Evolutionary conservation across 768 basidiomycete species (phyloP).

Genomic region (Suillus bovinus): DNA sequence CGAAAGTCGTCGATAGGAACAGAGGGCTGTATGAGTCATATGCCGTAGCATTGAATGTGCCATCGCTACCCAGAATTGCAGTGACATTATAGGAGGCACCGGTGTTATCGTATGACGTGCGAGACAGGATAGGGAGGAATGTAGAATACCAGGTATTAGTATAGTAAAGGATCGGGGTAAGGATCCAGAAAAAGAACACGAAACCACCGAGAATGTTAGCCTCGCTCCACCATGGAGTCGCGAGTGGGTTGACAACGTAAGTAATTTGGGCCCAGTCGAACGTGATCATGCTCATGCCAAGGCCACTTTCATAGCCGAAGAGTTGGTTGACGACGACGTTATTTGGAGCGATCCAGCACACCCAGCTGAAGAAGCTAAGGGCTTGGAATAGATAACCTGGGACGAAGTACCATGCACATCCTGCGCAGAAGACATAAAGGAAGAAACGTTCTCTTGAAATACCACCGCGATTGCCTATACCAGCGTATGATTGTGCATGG

Average conservation of each 20-base stretch:
- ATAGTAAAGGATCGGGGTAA: slow-evolving; percentile 30
- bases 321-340: slow-evolving; percentile 36
- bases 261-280: slow-evolving; percentile 60
- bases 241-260: slow-evolving; percentile 45
- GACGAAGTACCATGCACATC: slow-evolving; percentile 28
- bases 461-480: slow-evolving; percentile 24
- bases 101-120: slow-evolving; percentile 43
- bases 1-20: slow-evolving; percentile 50
- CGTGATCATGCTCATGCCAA: slow-evolving; percentile 38
- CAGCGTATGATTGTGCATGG: slow-evolving; percentile 17
- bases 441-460: slow-evolving; percentile 17
- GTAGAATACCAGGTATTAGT: slow-evolving; percentile 40
- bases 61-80: slow-evolving; percentile 34
- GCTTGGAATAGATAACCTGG: slow-evolving; percentile 37
- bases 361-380: slow-evolving; percentile 36
- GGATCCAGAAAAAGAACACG: slow-evolving; percentile 35
- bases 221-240: slow-evolving; percentile 39
- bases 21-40: slow-evolving; percentile 42
- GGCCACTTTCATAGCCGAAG: slow-evolving; percentile 34
- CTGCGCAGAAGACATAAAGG: slow-evolving; percentile 18
- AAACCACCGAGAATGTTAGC: slow-evolving; percentile 41
- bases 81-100: slow-evolving; percentile 43
- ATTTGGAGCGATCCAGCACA: slow-evolving; percentile 47
- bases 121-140: slow-evolving; percentile 42
- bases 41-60: slow-evolving; percentile 31